Evolutionary conservation across 352 stramenopile species (phyloP), one percentile per base, ranked within the genome.

Genomic region (Globisporangium alternatum): DNA sequence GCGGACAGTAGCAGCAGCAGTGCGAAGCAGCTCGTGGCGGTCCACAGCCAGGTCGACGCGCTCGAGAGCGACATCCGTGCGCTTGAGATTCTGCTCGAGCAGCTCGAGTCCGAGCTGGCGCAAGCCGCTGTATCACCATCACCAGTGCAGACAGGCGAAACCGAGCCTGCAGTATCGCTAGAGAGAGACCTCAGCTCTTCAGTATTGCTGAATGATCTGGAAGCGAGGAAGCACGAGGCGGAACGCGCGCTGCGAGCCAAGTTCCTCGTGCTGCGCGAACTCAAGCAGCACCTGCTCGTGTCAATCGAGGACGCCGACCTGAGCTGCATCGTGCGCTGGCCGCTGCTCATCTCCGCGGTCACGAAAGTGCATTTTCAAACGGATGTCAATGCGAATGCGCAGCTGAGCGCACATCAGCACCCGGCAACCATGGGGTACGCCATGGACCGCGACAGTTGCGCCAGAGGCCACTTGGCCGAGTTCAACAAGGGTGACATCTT

Each of bases 261-360:
- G 65, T 62, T 74, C 35, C 60, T 67, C 0, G 54, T 47, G 22
- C 59, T 91, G 5, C 62, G 67, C 3, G 72, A 82, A 2, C 70
- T 84, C 19, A 70, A 79, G 47, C 51, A 84, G 54, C 74, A 90
- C 68, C 54, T 90, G 4, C 56, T 88, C 3, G 80, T 80, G 15
- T 84, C 72, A 2, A 70, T 90, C 28, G 81, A 92, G 10, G 81
- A 72, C 5, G 71, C 89, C 0, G 74, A 88, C 55, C 74, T 91
- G 3, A 72, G 55, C 39, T 66, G 68, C 33, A 57, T 74, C 17
- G 71, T 90, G 0, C 57, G 69, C 22, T 92, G 85, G 85, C 74
- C 69, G 7, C n/a, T 78, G 9, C 92, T 82, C 43, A 70, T 92
- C 17, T 72, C 84, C 22, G 70, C 81, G 10, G 73, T 86, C 41